These are phyloP conservation scores for Gossypium trilobum DNA, from an alignment of 441 rosid species.

Conservation along the genomic window DNA sequence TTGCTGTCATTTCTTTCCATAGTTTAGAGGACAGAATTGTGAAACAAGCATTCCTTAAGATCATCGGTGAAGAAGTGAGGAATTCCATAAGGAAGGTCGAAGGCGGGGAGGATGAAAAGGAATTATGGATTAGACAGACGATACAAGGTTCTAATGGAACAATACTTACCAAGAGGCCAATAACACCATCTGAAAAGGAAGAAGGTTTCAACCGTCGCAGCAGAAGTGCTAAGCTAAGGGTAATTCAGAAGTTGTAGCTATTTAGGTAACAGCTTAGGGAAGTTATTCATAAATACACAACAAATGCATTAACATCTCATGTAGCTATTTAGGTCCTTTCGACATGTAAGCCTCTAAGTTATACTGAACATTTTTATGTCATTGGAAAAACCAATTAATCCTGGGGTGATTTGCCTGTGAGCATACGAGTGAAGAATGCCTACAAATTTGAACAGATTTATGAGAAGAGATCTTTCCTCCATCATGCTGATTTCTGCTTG, in stretches of 20 bases:
- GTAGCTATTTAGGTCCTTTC: not conserved
- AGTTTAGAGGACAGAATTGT: conserved; percentile 93
- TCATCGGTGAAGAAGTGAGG: conserved; percentile 27
- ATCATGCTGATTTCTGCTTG: not conserved
- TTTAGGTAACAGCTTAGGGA: not conserved
- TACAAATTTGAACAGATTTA: not conserved
- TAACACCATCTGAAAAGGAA: conserved; percentile 78
- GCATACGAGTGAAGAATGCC: not conserved
- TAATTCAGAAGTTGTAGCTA: conserved; percentile 33
- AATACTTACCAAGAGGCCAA: conserved; percentile 80
- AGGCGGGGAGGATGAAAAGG: conserved; percentile 25
- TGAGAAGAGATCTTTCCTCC: not conserved
- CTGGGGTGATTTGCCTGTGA: not conserved
- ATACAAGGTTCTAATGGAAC: conserved; percentile 52
- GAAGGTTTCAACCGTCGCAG: conserved; percentile 59
- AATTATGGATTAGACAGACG: conserved; percentile 54
- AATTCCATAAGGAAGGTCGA: conserved; percentile 11
- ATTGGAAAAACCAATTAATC: not conserved
- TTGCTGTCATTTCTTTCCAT: conserved; percentile 88
- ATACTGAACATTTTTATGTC: not conserved
- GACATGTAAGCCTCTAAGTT: not conserved
- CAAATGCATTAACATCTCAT: not conserved
- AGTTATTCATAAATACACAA: not conserved
- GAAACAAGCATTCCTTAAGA: conserved; percentile 75
- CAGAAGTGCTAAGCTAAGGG: conserved; percentile 88